Conservation (phyloP, 2,329 filamentous ascomycete species). For the Colletotrichum theobromicola region DNA sequence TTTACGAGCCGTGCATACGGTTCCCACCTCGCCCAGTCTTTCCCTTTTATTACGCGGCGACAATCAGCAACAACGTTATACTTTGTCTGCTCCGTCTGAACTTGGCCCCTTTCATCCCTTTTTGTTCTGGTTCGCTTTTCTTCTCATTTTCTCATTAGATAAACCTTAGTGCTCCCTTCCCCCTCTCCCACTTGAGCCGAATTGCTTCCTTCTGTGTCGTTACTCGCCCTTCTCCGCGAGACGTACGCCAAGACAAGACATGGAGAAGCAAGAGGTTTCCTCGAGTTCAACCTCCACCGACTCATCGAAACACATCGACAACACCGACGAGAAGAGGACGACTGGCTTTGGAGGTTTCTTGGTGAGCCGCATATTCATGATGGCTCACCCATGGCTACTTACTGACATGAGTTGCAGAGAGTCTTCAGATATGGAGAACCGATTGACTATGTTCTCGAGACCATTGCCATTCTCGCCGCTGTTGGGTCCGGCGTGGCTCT, state of each 20-base stretch:
- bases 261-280: not conserved
- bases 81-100: not conserved
- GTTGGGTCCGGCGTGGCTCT: conserved; percentile 30
- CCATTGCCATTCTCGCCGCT: conserved; percentile 26
- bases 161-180: not conserved
- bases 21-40: not conserved
- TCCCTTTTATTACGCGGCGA: not conserved
- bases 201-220: not conserved
- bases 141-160: not conserved
- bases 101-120: not conserved
- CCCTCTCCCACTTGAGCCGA: not conserved
- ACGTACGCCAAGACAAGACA: not conserved
- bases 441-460: conserved; percentile 27
- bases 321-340: not conserved
- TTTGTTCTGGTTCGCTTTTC: not conserved
- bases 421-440: conserved; percentile 28
- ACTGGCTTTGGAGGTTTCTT: not conserved
- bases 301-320: not conserved
- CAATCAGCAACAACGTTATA: not conserved
- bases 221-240: not conserved
- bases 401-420: conserved; percentile 21
- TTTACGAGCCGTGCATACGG: not conserved
- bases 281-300: not conserved
- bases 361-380: not conserved
- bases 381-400: not conserved